phyloP scores from a whole-genome alignment of 495 filamentous ascomycete genomes.

The Penicillium mononematosum region DNA sequence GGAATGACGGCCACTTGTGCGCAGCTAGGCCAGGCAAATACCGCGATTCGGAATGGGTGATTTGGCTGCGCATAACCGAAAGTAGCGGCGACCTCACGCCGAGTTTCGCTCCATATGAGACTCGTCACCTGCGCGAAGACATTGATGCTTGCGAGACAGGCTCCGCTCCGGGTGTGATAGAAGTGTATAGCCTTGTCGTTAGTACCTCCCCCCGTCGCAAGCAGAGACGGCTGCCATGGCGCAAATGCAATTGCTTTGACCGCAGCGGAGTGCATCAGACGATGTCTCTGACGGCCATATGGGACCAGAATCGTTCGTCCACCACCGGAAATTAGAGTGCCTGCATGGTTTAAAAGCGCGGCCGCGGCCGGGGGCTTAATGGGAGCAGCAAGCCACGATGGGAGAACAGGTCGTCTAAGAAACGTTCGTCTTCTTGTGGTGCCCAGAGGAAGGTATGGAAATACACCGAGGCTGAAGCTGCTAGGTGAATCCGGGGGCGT shows the following conservation, averaged over 20 bases:
- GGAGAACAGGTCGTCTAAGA: constrained; percentile 27
- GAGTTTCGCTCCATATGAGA: constrained; percentile 83
- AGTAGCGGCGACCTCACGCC: constrained; percentile 85
- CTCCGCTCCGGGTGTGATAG: constrained; percentile 82
- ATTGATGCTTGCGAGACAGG: constrained; percentile 84
- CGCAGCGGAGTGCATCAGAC: constrained; percentile 77
- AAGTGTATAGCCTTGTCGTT: constrained; percentile 97
- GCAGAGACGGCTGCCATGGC: constrained; percentile 83
- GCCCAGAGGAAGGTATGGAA: constrained; percentile 22
- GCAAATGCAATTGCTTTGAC: constrained; percentile 98
- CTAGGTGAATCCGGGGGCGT: constrained; percentile 11
- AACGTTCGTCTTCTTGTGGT: constrained; percentile 20
- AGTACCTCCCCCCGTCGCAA: constrained; percentile 89
- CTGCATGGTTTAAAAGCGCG: constrained; percentile 29
- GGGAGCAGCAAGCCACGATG: constrained; percentile 29
- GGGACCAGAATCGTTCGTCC: constrained; percentile 34
- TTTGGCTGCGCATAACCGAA: constrained; percentile 96
- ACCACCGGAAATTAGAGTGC: constrained; percentile 32
- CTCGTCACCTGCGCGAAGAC: constrained; percentile 92
- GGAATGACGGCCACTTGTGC: constrained; percentile 84
- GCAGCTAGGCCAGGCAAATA: constrained; percentile 95
- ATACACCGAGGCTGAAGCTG: constrained; percentile 17
- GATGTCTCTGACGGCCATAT: constrained; percentile 63
- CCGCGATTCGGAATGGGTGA: constrained; percentile 84
- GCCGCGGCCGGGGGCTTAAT: constrained; percentile 20